Evolutionary conservation across 768 basidiomycete genomes (phyloP), one percentile per base, ranked within the genome.

Genomic region (Naganishia vishniacii): DNA sequence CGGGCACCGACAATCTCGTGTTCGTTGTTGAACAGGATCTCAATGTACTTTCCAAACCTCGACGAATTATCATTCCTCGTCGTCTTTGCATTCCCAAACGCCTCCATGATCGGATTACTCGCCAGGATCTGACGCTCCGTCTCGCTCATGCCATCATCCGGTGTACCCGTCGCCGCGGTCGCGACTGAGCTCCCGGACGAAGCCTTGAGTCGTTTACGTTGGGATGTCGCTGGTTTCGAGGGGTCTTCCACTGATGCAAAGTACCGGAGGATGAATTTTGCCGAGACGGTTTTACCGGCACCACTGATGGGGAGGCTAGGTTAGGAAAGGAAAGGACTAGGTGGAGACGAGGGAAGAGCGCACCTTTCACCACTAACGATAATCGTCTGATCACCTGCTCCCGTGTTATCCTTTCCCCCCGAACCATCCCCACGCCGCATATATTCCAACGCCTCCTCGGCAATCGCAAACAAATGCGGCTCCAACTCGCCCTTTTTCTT

Each of bases 41-140:
- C 94, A 68, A 99, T 97, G 79, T 99, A 99, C 80, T 99, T 99
- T 67, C 95, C 95, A 77, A 99, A 99, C 63, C 95, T 86, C 23
- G 95, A 99, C 8, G 91, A 95, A 77, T 99, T 99, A 79, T 99
- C 95, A 75, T 99, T 99, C 65, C 95, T 84, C 16, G 95, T 97
- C 32, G 95, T 99, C 80, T 99, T 99, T 25, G 95, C 95, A 78
- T 99, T 99, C 69, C 95, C 95, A 70, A 99, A 98, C 0, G 95
- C 89, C 79, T 99, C 95, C 67, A 99, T 86, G 72, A 95, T 98
- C 25, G 95, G 95, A 77, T 99, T 99, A n/a, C 94, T 97, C 29
- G 95, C 95, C 61, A 99, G 81, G 65, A 99, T 99, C 78, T 98
- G 95, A 51, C 87, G 85, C 76, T 99, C 95, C 68, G 93, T 91